A percentile compares a stretch with the other conserved stretches of the same genome.
Conservation (phyloP, 2,329 filamentous ascomycete species). For the Sordariomycetes sp. region DNA sequence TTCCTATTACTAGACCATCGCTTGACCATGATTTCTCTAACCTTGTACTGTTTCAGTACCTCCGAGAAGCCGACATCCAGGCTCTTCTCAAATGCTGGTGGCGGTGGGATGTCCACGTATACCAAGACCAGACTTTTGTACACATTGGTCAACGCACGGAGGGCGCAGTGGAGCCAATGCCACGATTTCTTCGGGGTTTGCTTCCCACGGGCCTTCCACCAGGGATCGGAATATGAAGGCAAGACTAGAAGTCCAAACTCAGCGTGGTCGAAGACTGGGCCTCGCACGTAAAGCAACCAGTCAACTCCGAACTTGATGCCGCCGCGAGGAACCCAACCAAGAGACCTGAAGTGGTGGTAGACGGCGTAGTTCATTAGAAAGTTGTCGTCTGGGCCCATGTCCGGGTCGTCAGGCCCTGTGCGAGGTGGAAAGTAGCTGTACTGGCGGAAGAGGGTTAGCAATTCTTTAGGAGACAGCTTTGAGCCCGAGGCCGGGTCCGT, state of each 20-base stretch:
- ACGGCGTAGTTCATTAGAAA: conserved; percentile 83
- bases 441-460: conserved; percentile 59
- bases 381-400: conserved; percentile 63
- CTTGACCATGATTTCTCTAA: conserved; percentile 73
- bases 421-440: conserved; percentile 61
- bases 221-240: conserved; percentile 67
- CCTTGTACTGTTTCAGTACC: conserved; percentile 59
- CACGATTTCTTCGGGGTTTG: conserved; percentile 46
- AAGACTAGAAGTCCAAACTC: conserved; percentile 84
- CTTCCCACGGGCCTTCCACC: conserved; percentile 54
- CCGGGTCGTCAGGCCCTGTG: conserved; percentile 18
- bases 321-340: conserved; percentile 88
- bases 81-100: conserved; percentile 36
- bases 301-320: conserved; percentile 95
- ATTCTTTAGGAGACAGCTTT: conserved; percentile 40
- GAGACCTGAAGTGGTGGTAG: conserved; percentile 91
- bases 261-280: conserved; percentile 89
- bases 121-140: conserved; percentile 82
- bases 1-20: conserved; percentile 81
- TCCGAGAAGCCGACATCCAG: conserved; percentile 47
- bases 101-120: conserved; percentile 84
- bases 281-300: conserved; percentile 87
- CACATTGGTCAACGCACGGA: conserved; percentile 82
- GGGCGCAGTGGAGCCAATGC: conserved; percentile 83
- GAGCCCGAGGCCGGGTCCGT: conserved; percentile 34